These are phyloP conservation scores for Paramecium caudatum DNA, from an alignment of 73 alveolate species.

Conservation along the genomic window DNA sequence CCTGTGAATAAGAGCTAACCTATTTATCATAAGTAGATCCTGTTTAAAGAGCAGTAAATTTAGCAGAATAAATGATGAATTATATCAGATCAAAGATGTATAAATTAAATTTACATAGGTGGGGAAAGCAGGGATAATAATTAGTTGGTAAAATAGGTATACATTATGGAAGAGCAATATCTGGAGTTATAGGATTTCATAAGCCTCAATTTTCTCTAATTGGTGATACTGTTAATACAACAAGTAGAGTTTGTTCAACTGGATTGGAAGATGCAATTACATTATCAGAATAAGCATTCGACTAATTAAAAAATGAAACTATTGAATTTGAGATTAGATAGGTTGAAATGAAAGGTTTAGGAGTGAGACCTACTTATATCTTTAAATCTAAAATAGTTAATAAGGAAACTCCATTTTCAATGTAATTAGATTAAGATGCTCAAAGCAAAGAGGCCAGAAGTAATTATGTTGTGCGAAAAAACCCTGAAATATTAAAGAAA, in stretches of 20 bases:
- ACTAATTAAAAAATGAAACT: conserved; percentile 55
- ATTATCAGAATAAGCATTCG: conserved; percentile 68
- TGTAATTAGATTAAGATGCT: background rate
- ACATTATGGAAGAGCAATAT: conserved; percentile 69
- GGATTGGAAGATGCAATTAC: conserved; percentile 70
- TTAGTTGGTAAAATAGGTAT: conserved; percentile 72
- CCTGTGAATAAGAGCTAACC: conserved; percentile 60
- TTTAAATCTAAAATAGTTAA: background rate
- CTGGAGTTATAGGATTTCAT: conserved; percentile 75
- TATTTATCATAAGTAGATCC: conserved; percentile 61
- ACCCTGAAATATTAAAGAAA: conserved; percentile 17
- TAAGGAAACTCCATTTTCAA: background rate
- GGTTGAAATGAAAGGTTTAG: conserved; percentile 58
- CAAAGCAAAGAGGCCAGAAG: conserved; percentile 12
- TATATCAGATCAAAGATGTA: conserved; percentile 43
- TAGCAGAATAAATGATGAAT: conserved; percentile 37
- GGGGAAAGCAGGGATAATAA: conserved; percentile 38
- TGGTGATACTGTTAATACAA: conserved; percentile 72
- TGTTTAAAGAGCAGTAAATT: conserved; percentile 69
- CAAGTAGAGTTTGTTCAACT: conserved; percentile 74
- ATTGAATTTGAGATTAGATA: conserved; percentile 42
- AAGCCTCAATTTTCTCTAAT: conserved; percentile 71
- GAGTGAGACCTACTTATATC: conserved; percentile 36
- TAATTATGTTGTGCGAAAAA: background rate
- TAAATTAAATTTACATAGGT: background rate